Conservation (phyloP, 768 basidiomycete species). For the Cystobasidium ongulense region DNA sequence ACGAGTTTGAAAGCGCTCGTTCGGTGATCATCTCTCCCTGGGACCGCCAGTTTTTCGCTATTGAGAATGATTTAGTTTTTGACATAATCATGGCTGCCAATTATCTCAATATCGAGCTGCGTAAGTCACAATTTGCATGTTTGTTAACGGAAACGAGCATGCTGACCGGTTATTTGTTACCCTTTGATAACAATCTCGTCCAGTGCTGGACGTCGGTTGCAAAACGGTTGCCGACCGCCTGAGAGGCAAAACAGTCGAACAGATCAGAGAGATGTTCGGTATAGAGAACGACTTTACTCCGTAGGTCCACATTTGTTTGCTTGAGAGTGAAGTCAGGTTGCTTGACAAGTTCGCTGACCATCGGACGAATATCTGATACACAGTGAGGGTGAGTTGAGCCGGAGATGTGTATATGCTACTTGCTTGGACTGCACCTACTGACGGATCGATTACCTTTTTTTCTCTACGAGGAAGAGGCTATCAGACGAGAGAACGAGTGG, state of each 20-base stretch:
- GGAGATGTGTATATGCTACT: no score
- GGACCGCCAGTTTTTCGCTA: constrained; percentile 93
- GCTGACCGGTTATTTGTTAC: no score
- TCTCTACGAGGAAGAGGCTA: constrained; percentile 88
- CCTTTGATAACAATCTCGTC: not conserved
- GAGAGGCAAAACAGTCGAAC: constrained; percentile 97
- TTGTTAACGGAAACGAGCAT: no score
- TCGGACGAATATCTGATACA: no score
- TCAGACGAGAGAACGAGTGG: constrained; percentile 81
- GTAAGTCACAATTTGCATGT: constrained; percentile 49
- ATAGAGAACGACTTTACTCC: constrained; percentile 25
- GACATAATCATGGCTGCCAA: constrained; percentile 63
- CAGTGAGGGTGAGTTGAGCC: not conserved
- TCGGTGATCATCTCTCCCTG: constrained; percentile 47
- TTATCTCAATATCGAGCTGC: constrained; percentile 95
- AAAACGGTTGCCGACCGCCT: constrained; percentile 99
- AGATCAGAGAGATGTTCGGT: constrained; percentile 61
- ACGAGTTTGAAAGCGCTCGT: constrained; percentile 46
- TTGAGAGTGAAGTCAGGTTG: not conserved
- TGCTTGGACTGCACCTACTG: no score
- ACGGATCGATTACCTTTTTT: no score
- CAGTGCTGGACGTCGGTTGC: constrained; percentile 66
- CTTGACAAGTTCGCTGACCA: no score
- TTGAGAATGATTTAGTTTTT: constrained; percentile 83
- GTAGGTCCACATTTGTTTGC: constrained; percentile 46